Evolutionary conservation across 805 yeast genomes (phyloP).

Genomic region (Saturnispora zaruensis): DNA sequence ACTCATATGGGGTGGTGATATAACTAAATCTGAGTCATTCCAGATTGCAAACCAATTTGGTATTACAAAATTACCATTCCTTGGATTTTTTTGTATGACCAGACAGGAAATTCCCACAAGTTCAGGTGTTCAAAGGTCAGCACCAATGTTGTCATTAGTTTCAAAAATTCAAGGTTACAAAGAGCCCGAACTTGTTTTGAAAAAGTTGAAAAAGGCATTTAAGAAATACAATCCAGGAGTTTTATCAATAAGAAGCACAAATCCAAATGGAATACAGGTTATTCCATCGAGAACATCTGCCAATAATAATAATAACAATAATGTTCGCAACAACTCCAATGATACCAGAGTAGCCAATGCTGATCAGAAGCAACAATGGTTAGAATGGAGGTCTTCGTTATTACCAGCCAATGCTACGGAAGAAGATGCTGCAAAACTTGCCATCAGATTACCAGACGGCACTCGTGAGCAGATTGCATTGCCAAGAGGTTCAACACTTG

Average conservation of each 20-base stretch:
- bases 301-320: neutral
- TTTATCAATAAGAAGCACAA: conserved; percentile 40
- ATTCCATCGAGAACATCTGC: neutral
- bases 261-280: conserved; percentile 1
- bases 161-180: conserved; percentile 56
- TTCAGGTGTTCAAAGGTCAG: conserved; percentile 42
- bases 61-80: conserved; percentile 70
- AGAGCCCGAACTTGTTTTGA: conserved; percentile 29
- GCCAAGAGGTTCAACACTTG: conserved; percentile 37
- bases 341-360: neutral
- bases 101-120: conserved; percentile 46
- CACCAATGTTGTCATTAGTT: conserved; percentile 53
- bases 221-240: conserved; percentile 56
- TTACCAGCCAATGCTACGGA: conserved; percentile 16
- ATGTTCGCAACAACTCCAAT: conserved; percentile 33
- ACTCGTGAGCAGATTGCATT: conserved; percentile 47
- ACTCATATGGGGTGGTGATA: conserved; percentile 82
- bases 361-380: conserved; percentile 29
- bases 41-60: conserved; percentile 72
- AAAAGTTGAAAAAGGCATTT: conserved; percentile 29
- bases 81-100: conserved; percentile 68
- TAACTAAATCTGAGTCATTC: conserved; percentile 71
- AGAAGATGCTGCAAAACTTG: conserved; percentile 47
- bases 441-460: conserved; percentile 60
- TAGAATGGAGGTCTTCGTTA: conserved; percentile 36